These are phyloP conservation scores for Echinosophora koreensis DNA, from an alignment of 306 rosid genomes.

Conservation along the genomic window DNA sequence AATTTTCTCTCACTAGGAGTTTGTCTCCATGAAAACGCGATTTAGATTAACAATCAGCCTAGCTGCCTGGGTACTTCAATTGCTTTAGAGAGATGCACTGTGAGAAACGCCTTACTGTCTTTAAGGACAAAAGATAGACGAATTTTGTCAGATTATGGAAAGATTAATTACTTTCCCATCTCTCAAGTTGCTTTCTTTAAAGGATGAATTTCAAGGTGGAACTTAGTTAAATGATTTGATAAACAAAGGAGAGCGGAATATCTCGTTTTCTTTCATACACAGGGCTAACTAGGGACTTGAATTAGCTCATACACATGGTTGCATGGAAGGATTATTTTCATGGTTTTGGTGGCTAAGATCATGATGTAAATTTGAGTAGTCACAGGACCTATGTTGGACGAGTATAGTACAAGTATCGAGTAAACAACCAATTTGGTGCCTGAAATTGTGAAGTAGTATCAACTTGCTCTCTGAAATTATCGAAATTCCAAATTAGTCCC, in stretches of 20 bases:
- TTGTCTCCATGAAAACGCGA: conserved; percentile 10
- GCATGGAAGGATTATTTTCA: conserved; percentile 38
- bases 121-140: conserved; percentile 14
- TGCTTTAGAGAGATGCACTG: neutral
- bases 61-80: neutral
- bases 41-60: conserved; percentile 3
- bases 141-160: conserved; percentile 20
- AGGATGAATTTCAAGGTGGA: too few relatives aligned
- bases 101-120: conserved; percentile 7
- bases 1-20: neutral
- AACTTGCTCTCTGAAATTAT: too few relatives aligned
- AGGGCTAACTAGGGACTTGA: conserved; percentile 1
- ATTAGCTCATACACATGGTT: conserved; percentile 10
- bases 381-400: too few relatives aligned
- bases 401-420: too few relatives aligned
- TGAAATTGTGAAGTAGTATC: too few relatives aligned
- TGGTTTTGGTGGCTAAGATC: conserved; percentile 32
- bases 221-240: too few relatives aligned
- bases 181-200: conserved; percentile 15
- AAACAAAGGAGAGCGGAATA: neutral
- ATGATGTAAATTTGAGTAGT: neutral
- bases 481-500: too few relatives aligned
- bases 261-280: neutral
- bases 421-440: too few relatives aligned
- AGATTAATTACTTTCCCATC: neutral